Evolutionary conservation across 352 stramenopile species (phyloP), one percentile per base, ranked within the genome.

Genomic region (Pythium guiyangense): DNA sequence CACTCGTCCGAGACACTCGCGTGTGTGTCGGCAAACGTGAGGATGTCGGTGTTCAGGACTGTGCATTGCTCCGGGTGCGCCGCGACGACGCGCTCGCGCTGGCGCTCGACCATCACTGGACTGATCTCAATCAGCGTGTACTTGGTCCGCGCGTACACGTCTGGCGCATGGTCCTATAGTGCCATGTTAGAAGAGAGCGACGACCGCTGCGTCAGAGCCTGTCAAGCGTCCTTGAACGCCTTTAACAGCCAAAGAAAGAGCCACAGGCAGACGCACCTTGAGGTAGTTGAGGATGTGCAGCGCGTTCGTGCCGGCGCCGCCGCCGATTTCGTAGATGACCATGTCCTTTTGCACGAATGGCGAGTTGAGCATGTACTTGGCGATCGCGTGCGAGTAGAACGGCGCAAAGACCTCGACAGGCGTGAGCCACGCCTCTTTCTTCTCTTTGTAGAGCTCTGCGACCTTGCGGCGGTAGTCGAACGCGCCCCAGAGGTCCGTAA

Each of bases 41-140:
- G 60, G 35, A 92, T 90, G 60, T 94, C 84, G 39, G 81, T 78
- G 63, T 94, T 92, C 48, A 94, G 56, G 14, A 94, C 79, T 8
- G 62, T 73, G 64, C 78, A 89, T 43, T 88, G 73, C 27, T 80
- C 52, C 15, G 79, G 74, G 54, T 97, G 89, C 27, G 44, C 67
- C 3, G 46, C 46, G 10, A 70, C 60, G 34, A 96, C 75, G 37
- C 86, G 77, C 49, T 76, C 63, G 17, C 66, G 66, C 72, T 97
- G 89, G 9, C 79, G 67, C 56, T 94, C 78, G 15, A 86, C 86
- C 76, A 97, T 91, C 53, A 89, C 73, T 20, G 79, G 73, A 50
- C 84, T 96, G 64, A 96, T 96, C 67, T 97, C 89, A 18, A 97
- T 75, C 31, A 96, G 71, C 50, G 82, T 96, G 68, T 96, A 96